These are phyloP conservation scores for Rhodosporidiobolus sp. DNA, from an alignment of 768 basidiomycete species.

Conservation along the genomic window DNA sequence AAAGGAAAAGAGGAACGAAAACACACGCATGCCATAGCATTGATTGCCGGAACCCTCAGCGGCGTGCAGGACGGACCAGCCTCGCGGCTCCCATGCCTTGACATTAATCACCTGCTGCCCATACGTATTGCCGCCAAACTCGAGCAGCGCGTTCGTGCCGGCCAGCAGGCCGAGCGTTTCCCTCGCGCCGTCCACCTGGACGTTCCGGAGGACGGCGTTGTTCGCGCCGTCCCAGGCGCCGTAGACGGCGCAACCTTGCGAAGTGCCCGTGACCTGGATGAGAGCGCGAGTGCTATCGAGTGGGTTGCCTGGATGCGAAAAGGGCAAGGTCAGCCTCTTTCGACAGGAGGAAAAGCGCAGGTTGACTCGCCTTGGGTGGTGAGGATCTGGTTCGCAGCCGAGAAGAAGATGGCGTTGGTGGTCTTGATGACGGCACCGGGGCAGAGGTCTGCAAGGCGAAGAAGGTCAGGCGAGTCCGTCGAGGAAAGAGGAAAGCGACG, in stretches of 20 bases:
- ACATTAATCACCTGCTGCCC: slow-evolving; percentile 1
- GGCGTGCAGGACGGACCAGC: slow-evolving; percentile 18
- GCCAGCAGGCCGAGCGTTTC: not conserved
- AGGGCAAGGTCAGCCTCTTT: not conserved
- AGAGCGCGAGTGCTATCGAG: slow-evolving; percentile 1
- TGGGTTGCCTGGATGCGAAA: not conserved
- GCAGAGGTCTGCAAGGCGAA: slow-evolving; percentile 14
- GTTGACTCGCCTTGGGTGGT: slow-evolving; percentile 11
- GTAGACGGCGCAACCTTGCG: slow-evolving; percentile 16
- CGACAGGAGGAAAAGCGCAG: not conserved
- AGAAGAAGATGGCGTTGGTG: slow-evolving; percentile 23
- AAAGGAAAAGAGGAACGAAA: no score
- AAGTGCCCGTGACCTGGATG: not conserved
- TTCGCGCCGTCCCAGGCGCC: not conserved
- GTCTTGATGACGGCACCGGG: slow-evolving; percentile 15
- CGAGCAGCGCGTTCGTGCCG: not conserved
- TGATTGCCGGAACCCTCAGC: not conserved
- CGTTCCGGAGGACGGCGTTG: slow-evolving; percentile 1
- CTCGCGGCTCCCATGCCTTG: slow-evolving; percentile 23
- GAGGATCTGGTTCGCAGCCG: slow-evolving; percentile 12
- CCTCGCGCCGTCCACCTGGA: slow-evolving; percentile 16
- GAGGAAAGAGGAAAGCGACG: not conserved
- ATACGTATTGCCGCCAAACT: slow-evolving; percentile 13
- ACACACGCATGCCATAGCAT: slow-evolving; percentile 4
- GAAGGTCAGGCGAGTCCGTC: no score